Conservation (phyloP, 2,329 filamentous ascomycete genomes). For the Diaporthe nobilis region DNA sequence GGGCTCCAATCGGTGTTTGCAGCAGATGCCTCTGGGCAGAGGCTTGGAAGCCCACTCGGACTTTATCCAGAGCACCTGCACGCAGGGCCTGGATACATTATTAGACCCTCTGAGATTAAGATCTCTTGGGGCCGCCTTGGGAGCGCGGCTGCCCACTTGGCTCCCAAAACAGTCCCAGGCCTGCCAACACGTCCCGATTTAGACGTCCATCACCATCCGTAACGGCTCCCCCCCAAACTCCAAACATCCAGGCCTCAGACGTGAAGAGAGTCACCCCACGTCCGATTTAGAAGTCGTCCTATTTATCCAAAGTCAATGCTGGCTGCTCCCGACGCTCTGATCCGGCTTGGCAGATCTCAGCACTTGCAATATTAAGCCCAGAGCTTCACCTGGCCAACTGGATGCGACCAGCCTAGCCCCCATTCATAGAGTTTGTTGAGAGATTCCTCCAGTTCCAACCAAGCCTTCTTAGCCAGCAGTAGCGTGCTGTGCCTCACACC, state of each 20-base stretch:
- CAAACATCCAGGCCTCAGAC: conserved; percentile 26
- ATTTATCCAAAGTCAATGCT: conserved; percentile 16
- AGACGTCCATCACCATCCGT: conserved; percentile 19
- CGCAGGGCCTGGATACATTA: conserved; percentile 18
- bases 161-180: neutral
- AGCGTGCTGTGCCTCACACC: conserved; percentile 5
- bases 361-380: conserved; percentile 21
- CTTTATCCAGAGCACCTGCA: neutral
- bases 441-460: conserved; percentile 29
- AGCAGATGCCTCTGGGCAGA: conserved; percentile 1
- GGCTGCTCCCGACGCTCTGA: conserved; percentile 25
- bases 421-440: conserved; percentile 27
- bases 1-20: conserved; percentile 25
- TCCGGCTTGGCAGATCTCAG: conserved; percentile 28
- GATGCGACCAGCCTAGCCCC: conserved; percentile 7
- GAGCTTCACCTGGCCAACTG: conserved; percentile 29
- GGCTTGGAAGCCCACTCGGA: conserved; percentile 27
- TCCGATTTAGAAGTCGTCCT: conserved; percentile 26
- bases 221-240: conserved; percentile 2
- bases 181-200: conserved; percentile 1
- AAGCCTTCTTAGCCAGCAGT: conserved; percentile 25
- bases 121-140: conserved; percentile 27
- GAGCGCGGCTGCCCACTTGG: neutral
- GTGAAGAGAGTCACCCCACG: conserved; percentile 5
- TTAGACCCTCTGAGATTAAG: conserved; percentile 9